Evolutionary conservation across 2,329 filamentous ascomycete species (phyloP), one percentile per base, ranked within the genome.

Genomic region (Monosporascus sp.): DNA sequence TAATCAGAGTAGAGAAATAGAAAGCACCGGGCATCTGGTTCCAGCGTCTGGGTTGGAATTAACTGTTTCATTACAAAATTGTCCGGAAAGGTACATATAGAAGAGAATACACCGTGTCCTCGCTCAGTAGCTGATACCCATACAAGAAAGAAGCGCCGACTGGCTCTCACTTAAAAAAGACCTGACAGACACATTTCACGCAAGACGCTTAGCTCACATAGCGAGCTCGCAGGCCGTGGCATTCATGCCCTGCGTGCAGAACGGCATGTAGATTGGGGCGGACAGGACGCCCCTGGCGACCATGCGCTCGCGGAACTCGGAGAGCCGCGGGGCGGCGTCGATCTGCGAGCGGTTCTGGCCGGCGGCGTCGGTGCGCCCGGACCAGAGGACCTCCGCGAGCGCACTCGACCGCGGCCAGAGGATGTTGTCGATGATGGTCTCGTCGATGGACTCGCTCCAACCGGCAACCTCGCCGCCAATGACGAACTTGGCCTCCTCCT

Each of bases 401-500:
- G 88, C 89, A 50, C 80, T 81, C 1, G 82, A 84, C 6, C 91
- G 79, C 7, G 91, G 90, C 91, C 90, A 96, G 8, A 93, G 72
- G 69, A 89, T 83, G 37, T 74, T 74, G 72, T 96, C 89, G 16
- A 96, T 68, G 66, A 86, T 91, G n/a, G 83, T 73, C 3, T 82
- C 72, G 69, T 96, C 91, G 56, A 81, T 78, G n/a, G 86, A 87
- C 73, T 96, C 91, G 58, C 80, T 81, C 90, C 90, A 96, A 54
- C 91, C 81, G 52, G 89, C 87, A 17, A 87, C 83, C 73, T 96
- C 91, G 26, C 90, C 91, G 45, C 91, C 91, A 8, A 94, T 69
- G 3, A 96, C 86, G 14, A 89, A 79, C 64, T 86, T 78, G 26
- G 83, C 81, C 44, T 83, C 70, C 26, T 84, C 77, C 9, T 70